Evolutionary conservation across 169 alveolate species (phyloP).

Genomic region (Neospora caninum): DNA sequence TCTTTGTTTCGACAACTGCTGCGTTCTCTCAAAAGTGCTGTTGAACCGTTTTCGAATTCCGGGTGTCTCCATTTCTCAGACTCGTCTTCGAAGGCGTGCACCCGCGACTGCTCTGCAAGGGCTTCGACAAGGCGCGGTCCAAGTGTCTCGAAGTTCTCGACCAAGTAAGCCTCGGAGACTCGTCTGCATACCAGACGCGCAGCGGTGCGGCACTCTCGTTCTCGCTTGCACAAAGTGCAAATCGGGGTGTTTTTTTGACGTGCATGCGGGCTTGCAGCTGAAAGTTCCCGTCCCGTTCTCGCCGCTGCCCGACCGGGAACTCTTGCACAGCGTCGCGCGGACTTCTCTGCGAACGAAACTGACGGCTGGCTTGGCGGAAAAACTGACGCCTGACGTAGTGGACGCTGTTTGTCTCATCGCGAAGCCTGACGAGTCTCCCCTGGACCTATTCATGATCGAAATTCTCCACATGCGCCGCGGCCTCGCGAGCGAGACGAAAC

Average conservation of each 20-base stretch:
- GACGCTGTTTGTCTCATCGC: conserved; percentile 89
- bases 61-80: too few species aligned
- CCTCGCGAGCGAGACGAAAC: conserved; percentile 94
- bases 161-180: conserved; percentile 46
- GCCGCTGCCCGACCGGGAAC: conserved; percentile 76
- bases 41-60: too few species aligned
- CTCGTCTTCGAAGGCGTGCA: conserved; percentile 95
- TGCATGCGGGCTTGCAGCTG: neutral
- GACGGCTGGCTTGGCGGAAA: conserved; percentile 88
- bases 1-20: too few species aligned
- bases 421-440: conserved; percentile 78
- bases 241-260: too few species aligned
- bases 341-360: conserved; percentile 95
- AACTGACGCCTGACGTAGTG: conserved; percentile 94
- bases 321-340: conserved; percentile 92
- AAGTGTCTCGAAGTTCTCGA: conserved; percentile 91
- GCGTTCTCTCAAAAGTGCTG: too few species aligned
- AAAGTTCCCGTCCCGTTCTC: neutral
- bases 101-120: conserved; percentile 97
- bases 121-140: conserved; percentile 93
- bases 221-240: too few species aligned
- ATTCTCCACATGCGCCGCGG: conserved; percentile 97
- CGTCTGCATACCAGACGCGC: neutral
- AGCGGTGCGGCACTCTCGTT: too few species aligned
- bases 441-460: conserved; percentile 98